These are phyloP conservation scores for Arabidopsis suecica DNA, from an alignment of 345 rosid genomes.

Conservation along the genomic window DNA sequence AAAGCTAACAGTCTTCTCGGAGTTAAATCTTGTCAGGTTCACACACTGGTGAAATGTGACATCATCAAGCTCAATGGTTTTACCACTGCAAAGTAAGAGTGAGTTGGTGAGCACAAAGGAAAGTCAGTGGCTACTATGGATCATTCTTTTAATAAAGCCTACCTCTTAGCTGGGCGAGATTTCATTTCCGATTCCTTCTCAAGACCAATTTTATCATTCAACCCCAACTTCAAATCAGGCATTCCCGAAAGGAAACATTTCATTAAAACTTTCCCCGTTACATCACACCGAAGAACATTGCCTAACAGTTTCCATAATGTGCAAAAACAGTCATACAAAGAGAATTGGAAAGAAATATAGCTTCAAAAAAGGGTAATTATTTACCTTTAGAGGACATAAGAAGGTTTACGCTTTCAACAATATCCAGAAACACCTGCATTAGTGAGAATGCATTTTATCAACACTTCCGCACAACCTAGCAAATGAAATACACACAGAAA, in stretches of 20 bases:
- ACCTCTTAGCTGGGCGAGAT: slow-evolving; percentile 97
- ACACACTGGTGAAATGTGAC: slow-evolving; percentile 99
- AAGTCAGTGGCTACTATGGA: slow-evolving; percentile 14
- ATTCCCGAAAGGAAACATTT: slow-evolving; percentile 99
- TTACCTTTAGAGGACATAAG: slow-evolving; percentile 98
- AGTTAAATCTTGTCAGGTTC: slow-evolving; percentile 96
- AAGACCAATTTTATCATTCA: slow-evolving; percentile 98
- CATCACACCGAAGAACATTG: slow-evolving; percentile 94
- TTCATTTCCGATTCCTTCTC: slow-evolving; percentile 98
- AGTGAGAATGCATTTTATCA: too few relatives aligned
- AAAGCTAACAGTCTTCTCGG: slow-evolving; percentile 97
- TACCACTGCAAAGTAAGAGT: slow-evolving; percentile 66
- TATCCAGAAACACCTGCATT: slow-evolving; percentile 91
- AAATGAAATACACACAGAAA: slow-evolving; percentile 11
- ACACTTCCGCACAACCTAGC: not conserved
- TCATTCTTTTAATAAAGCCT: slow-evolving; percentile 22
- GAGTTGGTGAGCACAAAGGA: slow-evolving; percentile 3
- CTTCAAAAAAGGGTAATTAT: not conserved
- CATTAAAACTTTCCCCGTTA: slow-evolving; percentile 96
- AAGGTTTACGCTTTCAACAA: slow-evolving; percentile 98
- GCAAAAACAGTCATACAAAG: slow-evolving; percentile 27
- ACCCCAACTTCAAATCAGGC: slow-evolving; percentile 99
- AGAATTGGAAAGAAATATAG: slow-evolving; percentile 19
- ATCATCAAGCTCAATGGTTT: slow-evolving; percentile 99
- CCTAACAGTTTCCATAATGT: slow-evolving; percentile 55